Conservation (phyloP, 805 yeast genomes). For the Brettanomyces naardenensis region DNA sequence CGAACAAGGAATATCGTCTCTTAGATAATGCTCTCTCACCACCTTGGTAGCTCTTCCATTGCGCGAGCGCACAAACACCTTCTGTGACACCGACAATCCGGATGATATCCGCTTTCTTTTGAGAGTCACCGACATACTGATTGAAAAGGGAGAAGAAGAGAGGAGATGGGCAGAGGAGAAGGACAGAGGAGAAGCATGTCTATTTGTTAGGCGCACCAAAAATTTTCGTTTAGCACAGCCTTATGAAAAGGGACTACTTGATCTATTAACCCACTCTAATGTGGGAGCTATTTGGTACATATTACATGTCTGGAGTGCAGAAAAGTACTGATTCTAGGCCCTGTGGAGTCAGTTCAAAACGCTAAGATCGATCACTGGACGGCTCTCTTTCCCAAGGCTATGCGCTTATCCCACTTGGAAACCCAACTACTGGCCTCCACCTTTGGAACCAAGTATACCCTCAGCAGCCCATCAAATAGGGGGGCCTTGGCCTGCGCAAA, state of each 20-base stretch:
- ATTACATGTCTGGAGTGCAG: too few relatives aligned
- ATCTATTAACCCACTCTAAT: too few relatives aligned
- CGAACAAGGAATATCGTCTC: constrained; percentile 89
- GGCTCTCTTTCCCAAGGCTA: constrained; percentile 48
- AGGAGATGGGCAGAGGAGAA: background rate
- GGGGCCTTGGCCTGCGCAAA: constrained; percentile 68
- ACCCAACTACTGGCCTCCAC: constrained; percentile 59
- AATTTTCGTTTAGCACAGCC: background rate
- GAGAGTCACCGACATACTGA: constrained; percentile 2
- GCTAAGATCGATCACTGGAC: too few relatives aligned
- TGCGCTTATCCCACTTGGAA: constrained; percentile 51
- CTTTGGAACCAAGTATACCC: constrained; percentile 77
- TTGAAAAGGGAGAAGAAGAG: background rate
- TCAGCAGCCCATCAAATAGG: constrained; percentile 62
- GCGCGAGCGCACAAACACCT: constrained; percentile 86
- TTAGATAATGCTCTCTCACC: constrained; percentile 87
- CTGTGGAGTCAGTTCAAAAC: too few relatives aligned
- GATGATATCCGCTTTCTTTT: constrained; percentile 38
- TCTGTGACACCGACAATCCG: constrained; percentile 65
- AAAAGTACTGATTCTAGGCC: too few relatives aligned
- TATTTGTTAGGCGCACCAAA: too few relatives aligned
- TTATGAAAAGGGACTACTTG: background rate
- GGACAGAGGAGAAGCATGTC: background rate
- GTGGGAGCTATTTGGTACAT: too few relatives aligned
- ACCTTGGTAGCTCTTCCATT: constrained; percentile 86